A percentile compares a stretch with the other conserved stretches of the same genome.
These are phyloP conservation scores for Conticribra weissflogii DNA, from an alignment of 108 stramenopile species.

Conservation along the genomic window DNA sequence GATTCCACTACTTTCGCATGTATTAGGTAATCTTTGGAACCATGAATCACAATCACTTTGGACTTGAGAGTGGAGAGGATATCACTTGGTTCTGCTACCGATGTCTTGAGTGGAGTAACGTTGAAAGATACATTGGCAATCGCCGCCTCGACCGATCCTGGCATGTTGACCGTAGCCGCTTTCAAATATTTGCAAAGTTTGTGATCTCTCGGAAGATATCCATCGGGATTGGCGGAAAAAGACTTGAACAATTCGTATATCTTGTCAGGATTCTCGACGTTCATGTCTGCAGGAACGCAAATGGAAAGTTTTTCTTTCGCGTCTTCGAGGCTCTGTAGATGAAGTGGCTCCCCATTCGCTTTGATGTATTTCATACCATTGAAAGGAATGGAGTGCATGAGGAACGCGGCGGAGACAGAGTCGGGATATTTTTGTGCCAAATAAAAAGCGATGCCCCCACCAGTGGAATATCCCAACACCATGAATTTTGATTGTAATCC, in stretches of 20 bases:
- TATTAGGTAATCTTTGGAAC: slow-evolving; percentile 11
- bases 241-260: slow-evolving; percentile 29
- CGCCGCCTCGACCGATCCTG: slow-evolving; percentile 9
- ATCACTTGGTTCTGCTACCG: slow-evolving; percentile 17
- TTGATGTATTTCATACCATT: slow-evolving; percentile 10
- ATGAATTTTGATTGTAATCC: slow-evolving; percentile 14
- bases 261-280: slow-evolving; percentile 7
- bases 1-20: slow-evolving; percentile 20
- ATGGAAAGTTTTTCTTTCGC: neutral
- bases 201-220: slow-evolving; percentile 14
- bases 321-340: neutral
- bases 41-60: slow-evolving; percentile 38
- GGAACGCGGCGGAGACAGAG: slow-evolving; percentile 26
- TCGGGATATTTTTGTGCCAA: slow-evolving; percentile 31
- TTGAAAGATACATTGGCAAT: slow-evolving; percentile 27
- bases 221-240: slow-evolving; percentile 22
- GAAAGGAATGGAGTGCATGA: slow-evolving; percentile 29
- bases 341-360: neutral
- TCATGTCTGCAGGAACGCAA: neutral
- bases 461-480: slow-evolving; percentile 25
- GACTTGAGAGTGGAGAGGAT: slow-evolving; percentile 21
- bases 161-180: slow-evolving; percentile 20
- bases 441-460: slow-evolving; percentile 31
- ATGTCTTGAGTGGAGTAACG: slow-evolving; percentile 32
- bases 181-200: slow-evolving; percentile 11